Conservation (phyloP, 2,329 filamentous ascomycete genomes). For the Lithohypha guttulata region DNA sequence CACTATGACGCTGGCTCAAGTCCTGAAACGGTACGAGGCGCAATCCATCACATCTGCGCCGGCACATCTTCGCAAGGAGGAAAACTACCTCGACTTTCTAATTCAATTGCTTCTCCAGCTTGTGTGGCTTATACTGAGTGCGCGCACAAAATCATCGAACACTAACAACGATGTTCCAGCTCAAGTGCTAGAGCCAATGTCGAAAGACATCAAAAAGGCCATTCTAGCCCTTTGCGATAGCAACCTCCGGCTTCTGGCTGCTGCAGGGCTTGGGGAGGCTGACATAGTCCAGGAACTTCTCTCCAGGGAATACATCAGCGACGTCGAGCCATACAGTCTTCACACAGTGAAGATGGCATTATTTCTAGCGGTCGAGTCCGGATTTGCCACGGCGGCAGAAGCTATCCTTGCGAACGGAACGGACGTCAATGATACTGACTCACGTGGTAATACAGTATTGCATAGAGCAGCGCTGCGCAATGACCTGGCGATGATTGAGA, state of each 20-base stretch:
- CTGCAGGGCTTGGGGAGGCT: neutral
- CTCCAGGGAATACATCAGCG: neutral
- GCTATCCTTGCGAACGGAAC: neutral
- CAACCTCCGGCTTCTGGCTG: neutral
- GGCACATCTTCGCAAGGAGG: neutral
- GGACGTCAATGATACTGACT: neutral
- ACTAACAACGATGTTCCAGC: neutral
- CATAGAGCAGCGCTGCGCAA: slow-evolving; percentile 1
- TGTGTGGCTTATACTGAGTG: neutral
- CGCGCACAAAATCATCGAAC: no score
- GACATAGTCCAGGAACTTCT: neutral
- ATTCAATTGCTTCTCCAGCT: neutral
- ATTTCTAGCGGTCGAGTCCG: neutral
- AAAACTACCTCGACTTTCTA: no score
- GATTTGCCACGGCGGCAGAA: neutral
- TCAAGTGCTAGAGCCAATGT: neutral
- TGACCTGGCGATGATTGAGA: slow-evolving; percentile 1
- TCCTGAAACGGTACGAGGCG: neutral
- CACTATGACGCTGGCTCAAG: neutral
- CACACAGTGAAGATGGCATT: neutral
- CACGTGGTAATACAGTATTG: neutral
- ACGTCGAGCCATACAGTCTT: no score
- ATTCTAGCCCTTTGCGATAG: neutral
- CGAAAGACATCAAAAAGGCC: neutral
- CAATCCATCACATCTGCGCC: neutral